These are phyloP conservation scores for Dioscorea alata DNA, from an alignment of 106 monocot genomes.

Conservation along the genomic window DNA sequence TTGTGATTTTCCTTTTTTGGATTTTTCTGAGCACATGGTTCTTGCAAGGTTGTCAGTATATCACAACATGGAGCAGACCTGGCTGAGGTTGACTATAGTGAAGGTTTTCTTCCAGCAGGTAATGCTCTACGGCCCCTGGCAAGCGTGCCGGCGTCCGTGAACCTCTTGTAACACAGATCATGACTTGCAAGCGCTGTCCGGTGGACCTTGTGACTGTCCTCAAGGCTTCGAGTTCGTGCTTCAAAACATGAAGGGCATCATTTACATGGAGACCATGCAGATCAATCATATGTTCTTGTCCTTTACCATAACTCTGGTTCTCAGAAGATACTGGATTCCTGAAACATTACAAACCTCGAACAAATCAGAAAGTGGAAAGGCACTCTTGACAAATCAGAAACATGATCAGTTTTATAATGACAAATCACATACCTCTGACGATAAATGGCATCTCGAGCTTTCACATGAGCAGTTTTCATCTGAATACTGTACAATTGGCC, in stretches of 20 bases:
- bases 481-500: slow-evolving; percentile 76
- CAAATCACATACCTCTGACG: slow-evolving; percentile 49
- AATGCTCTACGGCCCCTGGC: slow-evolving; percentile 72
- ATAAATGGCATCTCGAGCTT: slow-evolving; percentile 74
- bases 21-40: neutral
- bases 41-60: slow-evolving; percentile 32
- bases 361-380: too few species aligned
- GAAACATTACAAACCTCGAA: neutral
- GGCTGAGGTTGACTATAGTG: slow-evolving; percentile 61
- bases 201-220: slow-evolving; percentile 48
- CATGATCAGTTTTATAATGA: too few species aligned
- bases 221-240: slow-evolving; percentile 60
- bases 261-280: slow-evolving; percentile 80
- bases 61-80: slow-evolving; percentile 73
- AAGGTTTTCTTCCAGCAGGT: slow-evolving; percentile 66
- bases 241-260: slow-evolving; percentile 83
- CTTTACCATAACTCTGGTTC: slow-evolving; percentile 22
- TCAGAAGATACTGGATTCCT: slow-evolving; percentile 49
- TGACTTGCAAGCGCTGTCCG: slow-evolving; percentile 57
- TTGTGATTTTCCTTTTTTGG: too few species aligned
- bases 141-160: slow-evolving; percentile 65
- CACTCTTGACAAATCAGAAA: neutral
- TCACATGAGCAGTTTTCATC: slow-evolving; percentile 83
- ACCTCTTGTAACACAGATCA: slow-evolving; percentile 83
- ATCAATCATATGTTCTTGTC: slow-evolving; percentile 70